Base-by-base conservation (phyloP, 2,329 filamentous ascomycete species). In the Diaporthe capsici region DNA sequence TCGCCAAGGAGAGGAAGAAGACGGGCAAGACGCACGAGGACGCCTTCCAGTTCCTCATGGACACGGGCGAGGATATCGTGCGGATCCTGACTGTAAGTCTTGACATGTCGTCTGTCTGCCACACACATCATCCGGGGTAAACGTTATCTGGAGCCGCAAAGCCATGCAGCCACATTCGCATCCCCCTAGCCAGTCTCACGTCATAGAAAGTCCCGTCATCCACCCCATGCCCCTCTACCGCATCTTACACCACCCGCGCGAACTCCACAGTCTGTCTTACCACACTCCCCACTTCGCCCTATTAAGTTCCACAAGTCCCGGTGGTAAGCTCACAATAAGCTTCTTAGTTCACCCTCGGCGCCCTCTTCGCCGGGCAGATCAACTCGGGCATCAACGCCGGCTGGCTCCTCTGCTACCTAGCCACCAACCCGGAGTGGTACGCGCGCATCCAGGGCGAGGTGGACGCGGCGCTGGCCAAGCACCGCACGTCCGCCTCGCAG, bases 321-420 rank as follows among this genome's bases (percentile, higher is more conserved):
- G 22, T 15, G 31, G 31, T 10, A 34, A 49, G 61, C 61, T 49
- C 9, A 67, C 28, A 34, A 12, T 7, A 8, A 3, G 17, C 2
- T 25, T 10, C 3, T 17, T 13, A 87, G 83, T 90, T 91, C 80
- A 84, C 90, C 47, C 82, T 91, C n/a, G 86, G 86, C 17, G 83
- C 88, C 0, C 81, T 92, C 4, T 90, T 90, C 79, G 89, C 90
- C 1, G 90, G 89, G n/a, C 83, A 89, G 47, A 78, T 91, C n/a
- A 92, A 91, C 81, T 88, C 83, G 34, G 89, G 89, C 53, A 86
- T 90, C 80, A 91, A 90, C 77, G 87, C 88, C 1, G 86, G 87
- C 2, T 91, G 87, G 85, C 82, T 91, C 76, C 80, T 91, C 76
- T 76, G 86, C 80, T 85, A 88, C 84, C 83, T 92, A 72, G 80